Percentiles rank a stretch among this genome's conserved stretches.
These are phyloP conservation scores for Hypoxylon sp. DNA, from an alignment of 2,329 filamentous ascomycete genomes.

Conservation along the genomic window DNA sequence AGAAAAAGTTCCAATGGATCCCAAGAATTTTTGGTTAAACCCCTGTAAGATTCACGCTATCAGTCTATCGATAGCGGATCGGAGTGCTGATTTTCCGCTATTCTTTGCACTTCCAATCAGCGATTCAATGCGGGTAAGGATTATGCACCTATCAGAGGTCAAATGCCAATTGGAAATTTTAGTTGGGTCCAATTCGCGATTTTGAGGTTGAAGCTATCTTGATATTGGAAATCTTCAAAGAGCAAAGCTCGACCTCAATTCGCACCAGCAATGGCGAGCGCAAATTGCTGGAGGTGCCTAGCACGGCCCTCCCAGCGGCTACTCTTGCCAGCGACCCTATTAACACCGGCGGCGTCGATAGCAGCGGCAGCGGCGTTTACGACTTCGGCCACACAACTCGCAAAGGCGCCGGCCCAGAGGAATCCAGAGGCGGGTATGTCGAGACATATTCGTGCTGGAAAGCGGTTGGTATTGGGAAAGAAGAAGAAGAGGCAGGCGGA, in stretches of 20 bases:
- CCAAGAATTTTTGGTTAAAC: conserved; percentile 24
- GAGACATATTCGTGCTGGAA: conserved; percentile 55
- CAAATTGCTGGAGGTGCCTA: conserved; percentile 72
- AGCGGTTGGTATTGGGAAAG: conserved; percentile 59
- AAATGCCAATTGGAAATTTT: conserved; percentile 29
- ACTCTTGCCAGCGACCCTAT: conserved; percentile 43
- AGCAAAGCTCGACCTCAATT: conserved; percentile 22
- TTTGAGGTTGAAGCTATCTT: conserved; percentile 27
- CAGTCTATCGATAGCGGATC: conserved; percentile 46
- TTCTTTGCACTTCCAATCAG: neutral
- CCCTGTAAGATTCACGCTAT: conserved; percentile 15
- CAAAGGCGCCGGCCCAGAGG: conserved; percentile 16
- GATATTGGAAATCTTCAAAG: conserved; percentile 24
- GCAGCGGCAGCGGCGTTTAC: conserved; percentile 53
- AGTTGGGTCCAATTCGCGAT: conserved; percentile 21
- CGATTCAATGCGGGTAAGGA: conserved; percentile 1
- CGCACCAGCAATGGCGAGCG: conserved; percentile 65
- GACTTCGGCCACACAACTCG: conserved; percentile 46
- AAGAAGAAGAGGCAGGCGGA: conserved; percentile 70
- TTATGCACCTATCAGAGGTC: conserved; percentile 35
- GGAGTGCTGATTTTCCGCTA: conserved; percentile 45
- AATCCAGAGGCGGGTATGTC: conserved; percentile 32
- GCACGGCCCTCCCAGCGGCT: conserved; percentile 59
- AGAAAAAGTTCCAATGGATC: conserved; percentile 30
- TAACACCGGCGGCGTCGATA: conserved; percentile 54